Base-by-base conservation (phyloP, 768 basidiomycete genomes). In the Tulasnella sp. region DNA sequence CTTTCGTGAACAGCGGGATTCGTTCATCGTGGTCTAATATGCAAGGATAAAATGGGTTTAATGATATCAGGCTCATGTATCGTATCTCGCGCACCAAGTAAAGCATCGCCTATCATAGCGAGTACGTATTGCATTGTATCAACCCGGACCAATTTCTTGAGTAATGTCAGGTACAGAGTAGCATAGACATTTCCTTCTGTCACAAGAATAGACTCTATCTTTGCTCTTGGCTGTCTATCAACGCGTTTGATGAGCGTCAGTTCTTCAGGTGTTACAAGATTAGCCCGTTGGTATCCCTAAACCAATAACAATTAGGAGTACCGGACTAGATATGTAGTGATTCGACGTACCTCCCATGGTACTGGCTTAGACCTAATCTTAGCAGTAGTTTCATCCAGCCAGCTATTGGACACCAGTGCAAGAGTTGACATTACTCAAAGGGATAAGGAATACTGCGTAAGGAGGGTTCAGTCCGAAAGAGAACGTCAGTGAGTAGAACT, bases 261-360 rank as follows among this genome's bases (percentile, higher is more conserved):
- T 63, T 96, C 91, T 51, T 95, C 90, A 4, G 76, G 72, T 8
- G 88, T 86, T 60, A 98, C 77, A 37, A 91, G 77, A 39, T 81
- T 88, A 39, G 89, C 91, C 58, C 93, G 81, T 69, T 95, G 91
- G 70, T 96, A 95, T 54, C 85, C 90, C 91, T 96, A 58, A 58
- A 20, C 44, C 16, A 10, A 37, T 9, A 19, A 43, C 22, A 22
- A 7, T 8, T 25, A 20, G 15, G 15, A 10, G 13, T 33, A 9
- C 27, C n/a, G 29, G 34, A n/a, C 16, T 4, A 29, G 8, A 24
- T 29, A 39, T 48, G 29, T 24, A 31, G 13, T 29, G 29, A 32
- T 35, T 25, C 15, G 22, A 42, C 70, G 53, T 53, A 93, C 93
- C 81, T 95, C 91, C 93, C 93, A 98, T 57, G 91, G 91, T 8